Conservation (phyloP, 2,329 filamentous ascomycete genomes). For the Dissoconium aciculare region DNA sequence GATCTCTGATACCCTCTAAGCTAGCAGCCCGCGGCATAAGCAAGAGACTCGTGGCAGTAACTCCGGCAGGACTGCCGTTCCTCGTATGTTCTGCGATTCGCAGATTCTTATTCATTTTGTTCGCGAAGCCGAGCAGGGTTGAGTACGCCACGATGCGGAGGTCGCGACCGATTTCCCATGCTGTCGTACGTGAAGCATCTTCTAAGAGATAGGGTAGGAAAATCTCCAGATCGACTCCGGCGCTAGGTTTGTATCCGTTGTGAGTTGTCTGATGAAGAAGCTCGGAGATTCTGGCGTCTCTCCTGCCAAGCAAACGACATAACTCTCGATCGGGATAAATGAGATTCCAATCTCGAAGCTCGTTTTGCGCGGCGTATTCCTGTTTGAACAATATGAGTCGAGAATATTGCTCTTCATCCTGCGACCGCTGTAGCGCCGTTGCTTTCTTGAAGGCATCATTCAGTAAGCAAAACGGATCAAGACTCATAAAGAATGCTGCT, state of each 20-base stretch:
- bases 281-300: slow-evolving; percentile 24
- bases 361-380: slow-evolving; percentile 6
- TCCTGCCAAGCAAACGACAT: slow-evolving; percentile 1
- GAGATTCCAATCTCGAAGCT: slow-evolving; percentile 3
- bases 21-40: too few species aligned
- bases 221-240: slow-evolving; percentile 28
- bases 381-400: slow-evolving; percentile 8
- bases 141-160: slow-evolving; percentile 28
- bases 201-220: slow-evolving; percentile 51
- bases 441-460: slow-evolving; percentile 9
- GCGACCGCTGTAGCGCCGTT: too few species aligned
- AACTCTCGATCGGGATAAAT: slow-evolving; percentile 3
- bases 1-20: slow-evolving; percentile 5
- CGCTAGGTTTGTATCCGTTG: slow-evolving; percentile 8
- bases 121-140: slow-evolving; percentile 20
- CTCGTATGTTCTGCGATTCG: too few species aligned
- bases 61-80: too few species aligned
- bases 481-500: slow-evolving; percentile 28
- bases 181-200: slow-evolving; percentile 28
- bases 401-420: slow-evolving; percentile 1
- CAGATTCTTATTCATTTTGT: too few species aligned
- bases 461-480: slow-evolving; percentile 21
- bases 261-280: slow-evolving; percentile 33
- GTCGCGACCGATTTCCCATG: slow-evolving; percentile 27
- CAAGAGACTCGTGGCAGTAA: too few species aligned